Conservation (phyloP, 2,329 filamentous ascomycete genomes). For the Trichoderma guizhouense region DNA sequence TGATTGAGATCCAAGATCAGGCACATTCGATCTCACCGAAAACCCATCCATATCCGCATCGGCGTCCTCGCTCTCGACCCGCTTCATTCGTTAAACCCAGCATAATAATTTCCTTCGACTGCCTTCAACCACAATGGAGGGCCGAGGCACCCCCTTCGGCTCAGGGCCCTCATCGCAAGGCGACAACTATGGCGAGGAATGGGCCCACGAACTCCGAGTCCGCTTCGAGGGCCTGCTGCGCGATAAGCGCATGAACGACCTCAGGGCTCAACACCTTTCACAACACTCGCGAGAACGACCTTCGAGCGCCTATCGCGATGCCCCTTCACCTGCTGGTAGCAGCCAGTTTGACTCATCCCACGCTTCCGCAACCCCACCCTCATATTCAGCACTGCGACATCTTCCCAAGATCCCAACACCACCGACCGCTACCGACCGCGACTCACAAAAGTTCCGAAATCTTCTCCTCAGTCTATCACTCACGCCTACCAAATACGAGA, state of each 20-base stretch:
- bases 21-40: background rate
- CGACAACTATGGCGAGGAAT: constrained; percentile 61
- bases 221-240: constrained; percentile 86
- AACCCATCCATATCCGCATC: background rate
- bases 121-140: constrained; percentile 34
- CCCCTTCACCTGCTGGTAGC: constrained; percentile 33
- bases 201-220: constrained; percentile 73
- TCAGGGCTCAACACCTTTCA: constrained; percentile 60
- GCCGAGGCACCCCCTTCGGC: constrained; percentile 35
- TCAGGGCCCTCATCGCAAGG: constrained; percentile 28
- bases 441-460: constrained; percentile 73
- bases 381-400: constrained; percentile 49
- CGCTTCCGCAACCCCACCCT: constrained; percentile 42
- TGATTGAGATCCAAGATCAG: background rate
- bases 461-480: constrained; percentile 80
- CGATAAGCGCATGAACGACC: constrained; percentile 80
- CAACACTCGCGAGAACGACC: constrained; percentile 50
- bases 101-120: background rate
- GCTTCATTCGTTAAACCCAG: constrained; percentile 4
- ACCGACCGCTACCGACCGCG: constrained; percentile 61
- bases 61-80: background rate
- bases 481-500: constrained; percentile 92
- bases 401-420: constrained; percentile 64
- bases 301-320: constrained; percentile 47
- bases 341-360: constrained; percentile 48